phyloP scores from a whole-genome alignment of 768 basidiomycete species.

The Pleurotus salmoneostramineus region DNA sequence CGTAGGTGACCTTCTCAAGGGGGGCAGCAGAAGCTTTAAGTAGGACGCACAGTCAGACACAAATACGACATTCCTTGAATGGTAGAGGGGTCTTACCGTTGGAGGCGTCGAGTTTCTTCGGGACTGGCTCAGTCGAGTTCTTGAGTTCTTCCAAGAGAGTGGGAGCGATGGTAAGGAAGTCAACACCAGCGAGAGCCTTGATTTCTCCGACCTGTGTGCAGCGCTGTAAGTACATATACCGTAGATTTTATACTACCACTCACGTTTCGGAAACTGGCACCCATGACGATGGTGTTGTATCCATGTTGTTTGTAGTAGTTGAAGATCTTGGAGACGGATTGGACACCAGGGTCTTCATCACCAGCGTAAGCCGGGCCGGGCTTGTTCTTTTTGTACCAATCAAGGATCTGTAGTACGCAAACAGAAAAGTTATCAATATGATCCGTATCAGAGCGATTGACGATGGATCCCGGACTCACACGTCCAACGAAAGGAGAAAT shows the following conservation, averaged over 20 bases:
- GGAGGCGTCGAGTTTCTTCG: slow-evolving; percentile 75
- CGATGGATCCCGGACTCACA: slow-evolving; percentile 43
- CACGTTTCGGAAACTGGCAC: slow-evolving; percentile 98
- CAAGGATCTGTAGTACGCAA: slow-evolving; percentile 70
- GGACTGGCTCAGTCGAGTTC: slow-evolving; percentile 70
- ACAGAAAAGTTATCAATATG: slow-evolving; percentile 7
- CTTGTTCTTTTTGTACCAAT: slow-evolving; percentile 92
- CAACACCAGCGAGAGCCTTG: slow-evolving; percentile 91
- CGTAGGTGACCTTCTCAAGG: slow-evolving; percentile 75
- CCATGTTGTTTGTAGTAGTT: slow-evolving; percentile 99
- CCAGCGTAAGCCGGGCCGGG: slow-evolving; percentile 87
- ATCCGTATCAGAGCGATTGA: slow-evolving; percentile 9
- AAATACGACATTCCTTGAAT: slow-evolving; percentile 3
- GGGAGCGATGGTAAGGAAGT: slow-evolving; percentile 96
- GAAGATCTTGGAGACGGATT: slow-evolving; percentile 95
- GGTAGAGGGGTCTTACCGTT: slow-evolving; percentile 40
- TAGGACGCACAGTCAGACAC: slow-evolving; percentile 28
- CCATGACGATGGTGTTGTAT: slow-evolving; percentile 99
- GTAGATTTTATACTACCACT: slow-evolving; percentile 20
- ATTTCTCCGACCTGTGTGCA: slow-evolving; percentile 76
- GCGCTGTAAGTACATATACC: no score
- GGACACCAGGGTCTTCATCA: slow-evolving; percentile 92
- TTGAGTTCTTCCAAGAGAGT: slow-evolving; percentile 89
- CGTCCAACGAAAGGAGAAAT: slow-evolving; percentile 99
- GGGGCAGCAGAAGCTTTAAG: slow-evolving; percentile 48